Evolutionary conservation across 768 basidiomycete species (phyloP), one percentile per base, ranked within the genome.

Genomic region (Panaeolus papilionaceus): DNA sequence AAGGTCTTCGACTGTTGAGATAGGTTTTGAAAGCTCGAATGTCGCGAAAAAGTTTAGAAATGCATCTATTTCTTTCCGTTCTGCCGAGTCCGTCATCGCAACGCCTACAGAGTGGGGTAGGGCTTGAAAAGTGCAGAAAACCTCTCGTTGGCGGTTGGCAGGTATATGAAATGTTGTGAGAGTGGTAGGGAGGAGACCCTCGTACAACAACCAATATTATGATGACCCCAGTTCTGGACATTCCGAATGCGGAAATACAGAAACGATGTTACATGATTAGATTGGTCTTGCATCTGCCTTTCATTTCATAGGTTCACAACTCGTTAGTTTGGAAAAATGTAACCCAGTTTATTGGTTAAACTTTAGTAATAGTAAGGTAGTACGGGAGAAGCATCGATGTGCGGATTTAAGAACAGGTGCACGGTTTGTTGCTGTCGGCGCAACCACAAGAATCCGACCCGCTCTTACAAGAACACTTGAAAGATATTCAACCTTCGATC

Each of bases 11-110:
- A 89, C 78, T 38, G 86, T 80, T 0, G 87, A 79, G 9, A 93
- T 88, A 3, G 91, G 86, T 40, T 88, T 82, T 4, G 86, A 78
- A 62, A 95, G 87, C 62, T 85, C 78, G 76, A 95, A 94, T 20
- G 90, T 89, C 4, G 87, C 80, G 69, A 95, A 90, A 82, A 94
- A 95, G 65, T 90, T 85, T 77, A 93, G 81, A 81, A 95, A 94
- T 5, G 94, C 93, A 69, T 90, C 86, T 67, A 92, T 84, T 77
- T 95, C 93, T 75, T 88, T 88, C 67, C 78, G 78, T 73, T 83
- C 77, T 2, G 79, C 70, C 23, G 73, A 70, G 61, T 84, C 81
- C 44, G 79, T 71, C 81, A 82, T 83, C 39, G 44, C 38, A 63
- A 62, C 23, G 62, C 61, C 33, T 65, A 66, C 10, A 63, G 61